Conservation (phyloP, 208 protist species). For the Trypanosoma platydactyli region DNA sequence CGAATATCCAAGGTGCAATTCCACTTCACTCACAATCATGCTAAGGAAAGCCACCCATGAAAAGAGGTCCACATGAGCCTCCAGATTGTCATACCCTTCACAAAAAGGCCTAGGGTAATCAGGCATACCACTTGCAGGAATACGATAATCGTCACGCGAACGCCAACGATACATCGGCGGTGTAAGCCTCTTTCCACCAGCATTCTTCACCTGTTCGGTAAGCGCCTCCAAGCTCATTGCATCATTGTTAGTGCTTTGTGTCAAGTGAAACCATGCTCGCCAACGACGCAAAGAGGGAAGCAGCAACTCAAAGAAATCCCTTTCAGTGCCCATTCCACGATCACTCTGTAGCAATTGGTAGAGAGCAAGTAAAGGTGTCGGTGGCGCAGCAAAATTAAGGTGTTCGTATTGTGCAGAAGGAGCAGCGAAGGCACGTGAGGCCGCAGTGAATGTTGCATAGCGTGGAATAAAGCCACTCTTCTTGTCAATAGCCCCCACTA, state of each 20-base stretch:
- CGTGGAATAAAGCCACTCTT: constrained; percentile 70
- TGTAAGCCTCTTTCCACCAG: constrained; percentile 9
- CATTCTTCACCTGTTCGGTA: background rate
- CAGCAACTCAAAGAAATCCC: constrained; percentile 48
- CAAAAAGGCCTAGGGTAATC: constrained; percentile 78
- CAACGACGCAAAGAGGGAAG: constrained; percentile 59
- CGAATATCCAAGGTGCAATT: constrained; percentile 48
- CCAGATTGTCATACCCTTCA: constrained; percentile 43
- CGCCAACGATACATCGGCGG: constrained; percentile 73
- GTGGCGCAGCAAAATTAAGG: constrained; percentile 47
- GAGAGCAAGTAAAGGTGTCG: constrained; percentile 67
- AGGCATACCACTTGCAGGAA: constrained; percentile 77
- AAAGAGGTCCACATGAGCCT: constrained; percentile 84
- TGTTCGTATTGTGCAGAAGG: constrained; percentile 53
- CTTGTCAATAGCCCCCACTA: constrained; percentile 61
- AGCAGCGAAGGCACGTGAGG: constrained; percentile 41
- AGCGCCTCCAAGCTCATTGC: constrained; percentile 11
- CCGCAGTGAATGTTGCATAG: constrained; percentile 38
- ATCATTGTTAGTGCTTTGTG: constrained; percentile 48
- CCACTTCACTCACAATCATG: constrained; percentile 56
- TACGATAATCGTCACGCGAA: constrained; percentile 47
- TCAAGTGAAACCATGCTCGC: constrained; percentile 75
- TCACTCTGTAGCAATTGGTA: constrained; percentile 44
- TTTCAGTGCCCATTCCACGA: constrained; percentile 48
- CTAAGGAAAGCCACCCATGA: constrained; percentile 78